These are phyloP conservation scores for Globisporangium irregulare DNA, from an alignment of 352 stramenopile species.

Conservation along the genomic window DNA sequence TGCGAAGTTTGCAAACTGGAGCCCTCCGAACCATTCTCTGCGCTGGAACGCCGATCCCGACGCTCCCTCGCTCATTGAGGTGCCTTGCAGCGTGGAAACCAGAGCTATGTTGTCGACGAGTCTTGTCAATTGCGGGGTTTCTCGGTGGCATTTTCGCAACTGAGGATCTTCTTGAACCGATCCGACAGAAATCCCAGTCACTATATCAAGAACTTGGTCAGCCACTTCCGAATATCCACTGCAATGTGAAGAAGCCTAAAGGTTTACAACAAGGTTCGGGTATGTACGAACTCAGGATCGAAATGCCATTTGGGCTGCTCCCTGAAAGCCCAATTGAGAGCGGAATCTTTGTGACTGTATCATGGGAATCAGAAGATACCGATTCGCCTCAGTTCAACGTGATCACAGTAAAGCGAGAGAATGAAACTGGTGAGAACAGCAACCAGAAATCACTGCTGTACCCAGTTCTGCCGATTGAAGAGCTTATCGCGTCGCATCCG, in stretches of 20 bases:
- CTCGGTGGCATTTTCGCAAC: constrained; percentile 11
- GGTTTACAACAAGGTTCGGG: background rate
- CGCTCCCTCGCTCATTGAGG: constrained; percentile 10
- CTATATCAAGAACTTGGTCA: constrained; percentile 13
- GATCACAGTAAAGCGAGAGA: constrained; percentile 2
- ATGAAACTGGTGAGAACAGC: background rate
- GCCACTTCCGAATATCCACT: constrained; percentile 3
- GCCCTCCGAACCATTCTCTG: constrained; percentile 10
- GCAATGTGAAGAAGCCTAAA: background rate
- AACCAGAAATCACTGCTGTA: background rate
- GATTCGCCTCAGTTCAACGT: constrained; percentile 11
- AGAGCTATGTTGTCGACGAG: background rate
- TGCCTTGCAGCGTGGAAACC: constrained; percentile 14
- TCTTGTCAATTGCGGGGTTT: constrained; percentile 1
- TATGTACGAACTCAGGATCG: constrained; percentile 12
- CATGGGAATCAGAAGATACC: constrained; percentile 10
- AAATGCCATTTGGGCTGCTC: constrained; percentile 1
- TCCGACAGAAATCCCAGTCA: constrained; percentile 8
- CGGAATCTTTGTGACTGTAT: constrained; percentile 16
- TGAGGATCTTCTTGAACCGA: constrained; percentile 10
- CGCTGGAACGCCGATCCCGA: constrained; percentile 6
- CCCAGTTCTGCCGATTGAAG: constrained; percentile 22
- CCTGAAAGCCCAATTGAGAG: background rate
- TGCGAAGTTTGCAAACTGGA: constrained; percentile 8
- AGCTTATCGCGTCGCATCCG: constrained; percentile 27